Evolutionary conservation across 2,329 filamentous ascomycete genomes (phyloP), one percentile per base, ranked within the genome.

Genomic region (Colletotrichum sp.): DNA sequence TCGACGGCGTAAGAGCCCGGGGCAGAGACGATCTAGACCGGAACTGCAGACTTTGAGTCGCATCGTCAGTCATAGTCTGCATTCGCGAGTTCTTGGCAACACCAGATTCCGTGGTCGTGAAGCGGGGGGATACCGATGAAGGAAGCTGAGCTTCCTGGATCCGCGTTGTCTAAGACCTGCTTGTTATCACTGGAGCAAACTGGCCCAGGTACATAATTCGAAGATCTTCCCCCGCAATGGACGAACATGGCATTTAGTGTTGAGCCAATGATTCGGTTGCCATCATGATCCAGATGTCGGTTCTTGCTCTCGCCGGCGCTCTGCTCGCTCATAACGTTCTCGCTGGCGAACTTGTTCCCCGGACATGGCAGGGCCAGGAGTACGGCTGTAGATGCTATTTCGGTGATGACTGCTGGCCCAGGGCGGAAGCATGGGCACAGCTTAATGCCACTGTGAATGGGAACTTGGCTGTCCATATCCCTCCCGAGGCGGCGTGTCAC

Each of bases 381-480:
- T 76, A 77, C 55, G 63, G 36, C 9, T 89, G 87, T 80, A 85
- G 84, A 55, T 88, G 86, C 80, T 86, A 87, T 52, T 89, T 89
- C 0, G 85, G 85, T 4, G 88, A 90, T 65, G 21, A 77, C 2
- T 88, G 87, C 80, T 91, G 90, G 90, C 89, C 90, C 1, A 81
- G 82, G 2, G 21, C 69, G 6, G 28, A 77, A 14, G 78, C 79
- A n/a, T 91, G 89, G 89, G 76, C 79, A 16, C 63, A 75, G 2
- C 84, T 91, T 70, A 91, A 91, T 78, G 34, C 78, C n/a, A 87
- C 87, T 3, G 81, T 91, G 16, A 80, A 81, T 16, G 90, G 90
- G 2, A 82, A 82, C n/a, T 82, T 91, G 28, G 81, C 91, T n/a
- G 83, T 84, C 4, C 89, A 87, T 1, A 79, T 87, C 2, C 89